phyloP scores from a whole-genome alignment of 2,329 filamentous ascomycete genomes.

The Pestalotiopsis sp. region DNA sequence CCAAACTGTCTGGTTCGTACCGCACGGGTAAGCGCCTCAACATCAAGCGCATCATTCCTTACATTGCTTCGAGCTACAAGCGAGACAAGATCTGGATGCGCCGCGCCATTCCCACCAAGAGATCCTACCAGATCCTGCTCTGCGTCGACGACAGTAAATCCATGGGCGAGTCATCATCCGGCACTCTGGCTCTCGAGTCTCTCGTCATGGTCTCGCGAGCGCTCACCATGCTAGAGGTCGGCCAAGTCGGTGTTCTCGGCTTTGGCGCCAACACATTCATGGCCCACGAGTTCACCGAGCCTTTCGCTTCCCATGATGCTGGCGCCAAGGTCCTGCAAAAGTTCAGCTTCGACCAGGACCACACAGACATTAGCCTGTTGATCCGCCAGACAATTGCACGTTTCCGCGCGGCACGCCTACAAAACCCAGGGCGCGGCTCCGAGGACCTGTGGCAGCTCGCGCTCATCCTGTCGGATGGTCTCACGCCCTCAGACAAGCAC shows the following conservation, averaged over 20 bases:
- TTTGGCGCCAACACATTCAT: conserved; percentile 85
- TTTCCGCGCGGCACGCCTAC: conserved; percentile 76
- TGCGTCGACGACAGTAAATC: conserved; percentile 94
- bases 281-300: conserved; percentile 81
- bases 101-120: conserved; percentile 85
- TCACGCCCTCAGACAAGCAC: conserved; percentile 82
- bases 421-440: conserved; percentile 51
- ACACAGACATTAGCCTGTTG: conserved; percentile 83
- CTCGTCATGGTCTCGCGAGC: conserved; percentile 88
- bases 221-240: conserved; percentile 90
- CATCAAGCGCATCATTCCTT: conserved; percentile 99
- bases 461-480: conserved; percentile 89
- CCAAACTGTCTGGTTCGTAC: conserved; percentile 95
- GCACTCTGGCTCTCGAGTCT: conserved; percentile 86
- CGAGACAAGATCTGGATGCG: conserved; percentile 99
- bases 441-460: conserved; percentile 93
- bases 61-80: conserved; percentile 97
- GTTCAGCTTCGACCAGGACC: conserved; percentile 83
- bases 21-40: conserved; percentile 97
- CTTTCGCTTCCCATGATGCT: conserved; percentile 76
- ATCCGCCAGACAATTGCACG: conserved; percentile 77
- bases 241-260: conserved; percentile 87
- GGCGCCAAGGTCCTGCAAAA: conserved; percentile 83
- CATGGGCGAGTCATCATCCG: conserved; percentile 82
- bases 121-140: conserved; percentile 95